phyloP scores from a whole-genome alignment of 2,329 filamentous ascomycete genomes.

The Fusarium sp. region DNA sequence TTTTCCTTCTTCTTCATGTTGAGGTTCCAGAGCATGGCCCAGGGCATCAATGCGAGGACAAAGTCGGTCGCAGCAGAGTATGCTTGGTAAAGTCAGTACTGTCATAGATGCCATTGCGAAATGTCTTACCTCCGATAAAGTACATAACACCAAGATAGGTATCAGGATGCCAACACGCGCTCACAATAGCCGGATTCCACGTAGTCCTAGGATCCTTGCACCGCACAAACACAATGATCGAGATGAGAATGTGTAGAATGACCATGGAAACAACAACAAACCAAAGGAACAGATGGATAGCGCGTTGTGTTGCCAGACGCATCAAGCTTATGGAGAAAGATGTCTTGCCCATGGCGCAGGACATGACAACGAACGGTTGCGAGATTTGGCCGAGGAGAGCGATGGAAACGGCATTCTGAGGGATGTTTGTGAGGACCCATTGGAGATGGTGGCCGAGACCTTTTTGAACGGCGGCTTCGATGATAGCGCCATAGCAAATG shows the following conservation, averaged over 20 bases:
- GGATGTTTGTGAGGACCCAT: constrained; percentile 13
- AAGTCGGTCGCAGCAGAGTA: constrained; percentile 36
- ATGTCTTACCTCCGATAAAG: constrained; percentile 23
- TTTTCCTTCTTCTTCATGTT: constrained; percentile 40
- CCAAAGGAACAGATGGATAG: constrained; percentile 27
- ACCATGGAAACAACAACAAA: constrained; percentile 29
- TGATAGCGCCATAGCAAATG: constrained; percentile 24
- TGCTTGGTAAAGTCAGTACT: neutral
- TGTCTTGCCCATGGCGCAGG: constrained; percentile 27
- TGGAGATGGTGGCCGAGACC: constrained; percentile 29
- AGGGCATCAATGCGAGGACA: constrained; percentile 24
- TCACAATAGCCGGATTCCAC: constrained; percentile 32
- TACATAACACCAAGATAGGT: constrained; percentile 27
- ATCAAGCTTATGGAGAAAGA: constrained; percentile 35
- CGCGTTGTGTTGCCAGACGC: constrained; percentile 26
- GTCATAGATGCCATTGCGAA: fast-evolving
- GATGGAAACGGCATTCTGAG: constrained; percentile 22
- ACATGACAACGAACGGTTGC: constrained; percentile 34
- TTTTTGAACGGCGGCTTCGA: constrained; percentile 24
- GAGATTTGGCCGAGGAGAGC: constrained; percentile 25
- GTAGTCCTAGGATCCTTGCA: constrained; percentile 31
- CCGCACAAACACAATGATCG: constrained; percentile 18
- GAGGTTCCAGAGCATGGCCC: constrained; percentile 36
- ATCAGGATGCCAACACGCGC: constrained; percentile 32
- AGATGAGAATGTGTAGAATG: constrained; percentile 25